Base-by-base conservation (phyloP, 2,329 filamentous ascomycete species). In the Eurotiales sp. region DNA sequence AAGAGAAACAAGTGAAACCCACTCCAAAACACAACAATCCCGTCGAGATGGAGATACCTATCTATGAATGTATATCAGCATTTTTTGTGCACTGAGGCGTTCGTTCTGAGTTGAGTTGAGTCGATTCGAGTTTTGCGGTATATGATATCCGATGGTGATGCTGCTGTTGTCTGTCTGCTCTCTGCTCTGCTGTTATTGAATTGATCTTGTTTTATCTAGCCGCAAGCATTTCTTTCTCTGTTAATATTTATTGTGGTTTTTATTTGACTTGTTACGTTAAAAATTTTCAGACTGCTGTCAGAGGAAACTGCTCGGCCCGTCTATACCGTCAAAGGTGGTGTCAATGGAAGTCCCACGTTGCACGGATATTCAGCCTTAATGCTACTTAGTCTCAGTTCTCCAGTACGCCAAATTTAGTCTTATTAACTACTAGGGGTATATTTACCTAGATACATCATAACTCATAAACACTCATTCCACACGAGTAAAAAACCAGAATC, bases 31-130 rank as follows among this genome's bases (percentile, higher is more conserved):
- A n/a, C 14, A 36, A n/a, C 4, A 34, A 44, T 49, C 29, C 48
- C 49, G 42, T 46, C 29, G 34, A 48, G 36, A 48, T 41, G 36
- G 46, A 48, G 29, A 32, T 48, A 40, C 45, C 34, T 40, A 29
- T 22, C 46, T 27, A 41, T 48, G 23, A 48, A 48, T 48, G 46
- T 48, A 40, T 29, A 41, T 40, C 46, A 48, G 30, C 46, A 41
- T 48, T 32, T 48, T 37, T 10, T 15, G 34, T 19, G 15, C 34
- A 19, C 34, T n/a, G 34, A 37, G 34, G 30, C 30, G 30, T n/a
- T n/a, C n/a, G n/a, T n/a, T n/a, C n/a, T n/a, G n/a, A n/a, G n/a
- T 34, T 34, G 30, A 10, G 30, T 15, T 11, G 8, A 37, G 34
- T 37, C n/a, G 34, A 12, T 15, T 15, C 15, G 34, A 37, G 34